Percentiles rank a stretch among this genome's conserved stretches.
phyloP scores from a whole-genome alignment of 2,329 filamentous ascomycete genomes.

The Curvularia verruculosa region DNA sequence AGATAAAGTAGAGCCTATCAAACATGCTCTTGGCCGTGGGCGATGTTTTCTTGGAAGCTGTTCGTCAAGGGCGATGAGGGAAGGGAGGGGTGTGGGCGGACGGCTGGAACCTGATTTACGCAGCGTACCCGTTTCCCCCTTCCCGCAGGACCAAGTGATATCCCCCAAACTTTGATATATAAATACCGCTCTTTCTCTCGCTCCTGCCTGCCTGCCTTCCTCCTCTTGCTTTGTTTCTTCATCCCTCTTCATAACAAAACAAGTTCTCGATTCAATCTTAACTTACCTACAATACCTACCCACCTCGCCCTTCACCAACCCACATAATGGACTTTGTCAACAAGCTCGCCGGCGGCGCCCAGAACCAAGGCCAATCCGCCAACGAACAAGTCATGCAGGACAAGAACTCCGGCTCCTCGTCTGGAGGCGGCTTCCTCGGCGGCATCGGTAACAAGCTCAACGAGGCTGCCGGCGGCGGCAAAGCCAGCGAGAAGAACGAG shows the following conservation, averaged over 20 bases:
- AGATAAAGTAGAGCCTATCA: not conserved
- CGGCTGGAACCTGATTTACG: constrained; percentile 15
- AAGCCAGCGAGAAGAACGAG: constrained; percentile 79
- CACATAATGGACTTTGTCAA: constrained; percentile 56
- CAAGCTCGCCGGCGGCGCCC: constrained; percentile 50
- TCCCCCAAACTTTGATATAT: constrained; percentile 6
- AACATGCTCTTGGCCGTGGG: not conserved
- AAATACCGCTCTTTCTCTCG: constrained; percentile 16
- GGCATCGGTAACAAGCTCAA: constrained; percentile 75
- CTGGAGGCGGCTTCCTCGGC: constrained; percentile 56
- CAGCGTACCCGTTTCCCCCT: constrained; percentile 1
- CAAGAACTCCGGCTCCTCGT: constrained; percentile 35
- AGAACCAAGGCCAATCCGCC: constrained; percentile 34
- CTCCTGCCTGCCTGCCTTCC: not conserved
- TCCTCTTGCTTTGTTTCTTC: not conserved
- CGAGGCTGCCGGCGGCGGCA: constrained; percentile 72
- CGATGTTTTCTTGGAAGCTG: constrained; percentile 7
- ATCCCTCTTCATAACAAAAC: not conserved
- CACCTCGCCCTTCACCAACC: not conserved
- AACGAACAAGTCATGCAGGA: constrained; percentile 40
- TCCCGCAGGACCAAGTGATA: not conserved
- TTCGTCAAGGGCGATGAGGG: not conserved
- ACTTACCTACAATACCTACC: not conserved
- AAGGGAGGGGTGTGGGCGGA: not conserved
- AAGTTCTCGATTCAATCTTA: not conserved